A percentile compares a stretch with the other conserved stretches of the same genome.
Conservation (phyloP, 208 protist species). For the Acanthamoeba lenticulata region DNA sequence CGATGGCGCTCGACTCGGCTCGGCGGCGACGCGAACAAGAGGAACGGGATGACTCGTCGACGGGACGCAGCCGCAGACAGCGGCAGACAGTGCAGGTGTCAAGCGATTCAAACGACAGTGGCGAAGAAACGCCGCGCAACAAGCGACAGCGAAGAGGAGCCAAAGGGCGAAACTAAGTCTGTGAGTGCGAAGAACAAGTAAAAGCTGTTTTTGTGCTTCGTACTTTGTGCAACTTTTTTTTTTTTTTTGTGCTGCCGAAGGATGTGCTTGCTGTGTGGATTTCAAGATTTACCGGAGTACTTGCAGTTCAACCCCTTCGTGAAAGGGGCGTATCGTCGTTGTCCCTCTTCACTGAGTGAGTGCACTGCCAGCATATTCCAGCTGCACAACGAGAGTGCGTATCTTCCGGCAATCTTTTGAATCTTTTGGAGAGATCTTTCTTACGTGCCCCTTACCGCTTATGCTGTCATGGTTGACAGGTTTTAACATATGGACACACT, state of each 20-base stretch:
- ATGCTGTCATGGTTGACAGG: background rate
- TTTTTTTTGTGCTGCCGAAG: background rate
- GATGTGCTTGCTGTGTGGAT: background rate
- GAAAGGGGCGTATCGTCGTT: constrained; percentile 18
- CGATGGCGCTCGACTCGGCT: background rate
- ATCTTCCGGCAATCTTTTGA: background rate
- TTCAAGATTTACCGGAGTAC: constrained; percentile 27
- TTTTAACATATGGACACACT: constrained; percentile 65
- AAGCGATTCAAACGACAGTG: background rate
- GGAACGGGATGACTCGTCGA: background rate
- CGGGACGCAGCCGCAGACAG: background rate
- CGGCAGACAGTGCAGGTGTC: background rate
- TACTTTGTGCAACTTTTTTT: background rate
- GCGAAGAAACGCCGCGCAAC: background rate
- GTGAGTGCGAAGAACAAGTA: background rate
- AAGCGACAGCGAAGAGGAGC: background rate
- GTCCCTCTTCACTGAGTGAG: background rate
- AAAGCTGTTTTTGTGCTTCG: background rate
- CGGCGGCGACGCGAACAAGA: background rate
- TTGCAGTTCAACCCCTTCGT: constrained; percentile 64
- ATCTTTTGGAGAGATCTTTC: background rate
- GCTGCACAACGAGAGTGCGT: constrained; percentile 57
- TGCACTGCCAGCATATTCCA: constrained; percentile 32
- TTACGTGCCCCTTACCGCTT: no score
- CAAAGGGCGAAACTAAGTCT: background rate